Evolutionary conservation across 805 yeast genomes (phyloP).

Genomic region (Lipomyces sp.): DNA sequence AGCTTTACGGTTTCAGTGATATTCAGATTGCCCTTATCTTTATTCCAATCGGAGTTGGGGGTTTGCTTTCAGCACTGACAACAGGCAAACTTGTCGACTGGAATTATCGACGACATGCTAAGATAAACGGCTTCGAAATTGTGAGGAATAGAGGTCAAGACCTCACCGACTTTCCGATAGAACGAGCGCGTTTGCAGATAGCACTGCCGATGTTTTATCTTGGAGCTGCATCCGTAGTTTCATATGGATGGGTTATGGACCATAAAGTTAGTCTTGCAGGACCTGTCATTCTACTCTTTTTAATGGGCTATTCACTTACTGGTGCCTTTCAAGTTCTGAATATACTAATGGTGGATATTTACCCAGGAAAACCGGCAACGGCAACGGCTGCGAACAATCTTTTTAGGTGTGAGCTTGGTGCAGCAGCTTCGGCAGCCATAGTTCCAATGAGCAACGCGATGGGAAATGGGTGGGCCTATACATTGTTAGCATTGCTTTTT

Average conservation of each 20-base stretch:
- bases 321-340: constrained; percentile 49
- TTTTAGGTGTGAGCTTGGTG: constrained; percentile 70
- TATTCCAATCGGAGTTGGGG: constrained; percentile 22
- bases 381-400: constrained; percentile 76
- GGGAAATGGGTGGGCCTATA: constrained; percentile 76
- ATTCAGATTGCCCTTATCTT: constrained; percentile 17
- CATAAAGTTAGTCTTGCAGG: constrained; percentile 23
- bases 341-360: constrained; percentile 74
- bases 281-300: constrained; percentile 23
- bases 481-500: constrained; percentile 48
- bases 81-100: constrained; percentile 15
- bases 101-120: constrained; percentile 21
- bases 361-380: constrained; percentile 71
- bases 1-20: constrained; percentile 4
- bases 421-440: constrained; percentile 70
- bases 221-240: constrained; percentile 7
- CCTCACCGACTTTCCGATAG: constrained; percentile 30
- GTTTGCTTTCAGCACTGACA: constrained; percentile 1
- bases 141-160: constrained; percentile 6
- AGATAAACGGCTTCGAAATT: constrained; percentile 9
- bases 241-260: constrained; percentile 35
- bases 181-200: constrained; percentile 27
- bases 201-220: constrained; percentile 13
- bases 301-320: constrained; percentile 18
- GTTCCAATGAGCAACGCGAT: constrained; percentile 61